Evolutionary conservation across 1,284 basidiomycete species (phyloP), one percentile per base, ranked within the genome.

Genomic region (Pholiota adiposa): DNA sequence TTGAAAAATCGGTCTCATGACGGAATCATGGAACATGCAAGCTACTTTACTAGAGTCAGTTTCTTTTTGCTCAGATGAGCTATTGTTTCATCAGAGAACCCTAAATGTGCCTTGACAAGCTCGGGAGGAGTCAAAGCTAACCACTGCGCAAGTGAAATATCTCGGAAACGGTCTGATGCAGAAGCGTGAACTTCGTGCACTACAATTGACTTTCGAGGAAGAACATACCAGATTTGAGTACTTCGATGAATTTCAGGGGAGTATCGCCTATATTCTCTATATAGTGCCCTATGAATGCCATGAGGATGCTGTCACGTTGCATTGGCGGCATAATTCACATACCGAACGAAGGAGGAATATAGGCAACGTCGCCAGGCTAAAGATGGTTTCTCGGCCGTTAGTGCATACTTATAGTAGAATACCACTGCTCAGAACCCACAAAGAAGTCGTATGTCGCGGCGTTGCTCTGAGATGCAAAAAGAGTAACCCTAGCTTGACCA

Each of bases 221-320:
- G 49, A 0, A 52, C 70, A 54, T 68, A 79, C 82, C 79, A 34
- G 83, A 79, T 62, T 82, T 83, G 71, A 89, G 83, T 34, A 90
- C 79, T 69, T 90, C 88, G 7, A 90, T 73, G 68, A 84, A 85
- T 60, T 75, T 77, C 46, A 89, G 68, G 0, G 85, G 82, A 1
- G 79, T 78, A 63, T 85, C 83, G n/a, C 88, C 87, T 1, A 82
- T 85, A 68, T 89, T 89, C 73, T 90, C 86, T 25, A 90, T 76
- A 65, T 90, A 89, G 68, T 90, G 89, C 0, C 84, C 86, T 81
- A 38, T 25, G 36, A 25, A 9, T 29, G 4, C 2, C 16, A 11
- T 40, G 9, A 38, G 36, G 51, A 55, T 25, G 59, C 31, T 41
- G 52, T 60, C 56, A 18, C 21, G 29, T 18, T 1, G 27, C 43